Percentiles rank a stretch among this genome's conserved stretches.
Evolutionary conservation across 176 grass and related monocot species (phyloP).

Genomic region (Pharus latifolius): DNA sequence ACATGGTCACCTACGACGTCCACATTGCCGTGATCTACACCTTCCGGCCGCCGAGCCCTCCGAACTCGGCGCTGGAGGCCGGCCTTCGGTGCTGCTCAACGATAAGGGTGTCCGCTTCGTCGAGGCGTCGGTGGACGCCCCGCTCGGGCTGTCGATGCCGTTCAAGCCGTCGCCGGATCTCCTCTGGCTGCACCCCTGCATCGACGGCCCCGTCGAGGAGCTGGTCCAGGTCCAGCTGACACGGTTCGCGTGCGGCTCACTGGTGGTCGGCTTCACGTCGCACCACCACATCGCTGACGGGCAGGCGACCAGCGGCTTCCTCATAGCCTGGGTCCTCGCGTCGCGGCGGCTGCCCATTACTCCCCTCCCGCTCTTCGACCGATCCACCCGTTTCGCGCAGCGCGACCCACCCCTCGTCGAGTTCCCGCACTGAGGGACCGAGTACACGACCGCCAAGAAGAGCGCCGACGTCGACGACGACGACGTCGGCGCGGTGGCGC

Average conservation of each 20-base stretch:
- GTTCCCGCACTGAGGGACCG: conserved; percentile 28
- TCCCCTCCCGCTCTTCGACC: conserved; percentile 23
- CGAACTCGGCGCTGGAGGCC: conserved; percentile 26
- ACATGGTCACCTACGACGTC: conserved; percentile 48
- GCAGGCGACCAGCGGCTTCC: conserved; percentile 41
- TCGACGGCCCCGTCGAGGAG: conserved; percentile 26
- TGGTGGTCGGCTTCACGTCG: conserved; percentile 24
- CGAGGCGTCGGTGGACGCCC: conserved; percentile 42
- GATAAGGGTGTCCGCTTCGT: conserved; percentile 39
- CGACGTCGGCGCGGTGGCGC: neutral
- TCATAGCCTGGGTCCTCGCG: conserved; percentile 48
- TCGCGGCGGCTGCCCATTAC: conserved; percentile 4
- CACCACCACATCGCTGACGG: conserved; percentile 56
- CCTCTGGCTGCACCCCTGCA: conserved; percentile 34
- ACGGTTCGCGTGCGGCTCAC: conserved; percentile 52
- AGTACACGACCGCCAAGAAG: conserved; percentile 8
- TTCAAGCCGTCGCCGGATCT: conserved; percentile 30
- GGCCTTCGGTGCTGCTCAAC: conserved; percentile 47
- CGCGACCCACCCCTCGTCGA: conserved; percentile 22
- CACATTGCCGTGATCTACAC: conserved; percentile 68
- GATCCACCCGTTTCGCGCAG: conserved; percentile 18
- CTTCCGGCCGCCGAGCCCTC: conserved; percentile 48
- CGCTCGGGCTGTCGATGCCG: conserved; percentile 21
- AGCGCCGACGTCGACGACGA: neutral
- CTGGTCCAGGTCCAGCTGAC: conserved; percentile 58